A percentile compares a stretch with the other conserved stretches of the same genome.
These are phyloP conservation scores for Jacaranda mimosifolia DNA, from an alignment of 257 asterid species.

Conservation along the genomic window DNA sequence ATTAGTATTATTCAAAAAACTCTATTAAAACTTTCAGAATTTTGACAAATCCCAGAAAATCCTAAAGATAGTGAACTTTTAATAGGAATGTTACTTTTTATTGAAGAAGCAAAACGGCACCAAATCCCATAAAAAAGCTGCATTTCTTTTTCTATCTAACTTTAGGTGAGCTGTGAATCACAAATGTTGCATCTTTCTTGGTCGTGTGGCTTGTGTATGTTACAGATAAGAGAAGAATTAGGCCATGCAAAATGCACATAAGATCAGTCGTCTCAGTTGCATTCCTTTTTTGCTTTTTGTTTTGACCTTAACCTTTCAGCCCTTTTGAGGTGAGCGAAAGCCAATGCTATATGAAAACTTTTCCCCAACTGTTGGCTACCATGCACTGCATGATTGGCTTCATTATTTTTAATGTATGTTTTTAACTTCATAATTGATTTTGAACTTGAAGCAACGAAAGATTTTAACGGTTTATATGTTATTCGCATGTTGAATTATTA, in stretches of 20 bases:
- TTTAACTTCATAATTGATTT: slow-evolving; percentile 6
- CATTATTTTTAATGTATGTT: slow-evolving; percentile 29
- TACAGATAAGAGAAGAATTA: slow-evolving; percentile 11
- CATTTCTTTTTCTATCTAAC: slow-evolving; percentile 34
- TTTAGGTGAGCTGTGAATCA: slow-evolving; percentile 63
- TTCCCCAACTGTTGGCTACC: slow-evolving; percentile 35
- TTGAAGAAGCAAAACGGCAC: slow-evolving; percentile 40
- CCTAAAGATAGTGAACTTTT: slow-evolving; percentile 41
- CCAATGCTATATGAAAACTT: slow-evolving; percentile 7
- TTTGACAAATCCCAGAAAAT: slow-evolving; percentile 28
- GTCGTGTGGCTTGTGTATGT: slow-evolving; percentile 23
- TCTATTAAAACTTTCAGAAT: slow-evolving; percentile 16
- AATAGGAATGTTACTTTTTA: slow-evolving; percentile 34
- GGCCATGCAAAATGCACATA: slow-evolving; percentile 56
- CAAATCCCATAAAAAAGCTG: slow-evolving; percentile 46
- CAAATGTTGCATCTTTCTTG: slow-evolving; percentile 42
- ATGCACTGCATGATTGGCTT: slow-evolving; percentile 28
- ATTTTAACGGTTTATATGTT: no score
- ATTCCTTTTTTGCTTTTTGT: slow-evolving; percentile 46
- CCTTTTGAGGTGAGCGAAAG: slow-evolving; percentile 66
- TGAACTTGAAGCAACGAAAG: slow-evolving; percentile 1
- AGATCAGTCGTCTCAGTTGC: slow-evolving; percentile 35
- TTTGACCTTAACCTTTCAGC: slow-evolving; percentile 83
- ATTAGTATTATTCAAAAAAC: neutral
- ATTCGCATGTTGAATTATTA: no score